Percentiles rank a stretch among this genome's conserved stretches.
These are phyloP conservation scores for Fusarium fujikuroi DNA, from an alignment of 2,329 filamentous ascomycete genomes.

Conservation along the genomic window DNA sequence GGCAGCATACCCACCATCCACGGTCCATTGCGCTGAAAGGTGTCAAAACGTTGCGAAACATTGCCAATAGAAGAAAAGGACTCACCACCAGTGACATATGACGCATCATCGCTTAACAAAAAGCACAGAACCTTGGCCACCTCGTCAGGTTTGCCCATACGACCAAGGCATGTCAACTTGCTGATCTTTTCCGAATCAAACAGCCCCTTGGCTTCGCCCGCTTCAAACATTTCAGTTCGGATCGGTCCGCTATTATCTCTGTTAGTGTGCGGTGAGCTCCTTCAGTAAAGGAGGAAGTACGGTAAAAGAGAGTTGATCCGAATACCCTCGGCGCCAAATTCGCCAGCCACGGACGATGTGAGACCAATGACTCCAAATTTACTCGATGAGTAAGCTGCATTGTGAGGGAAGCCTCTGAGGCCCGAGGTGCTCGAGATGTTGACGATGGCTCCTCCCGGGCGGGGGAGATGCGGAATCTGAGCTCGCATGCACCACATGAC, in stretches of 20 bases:
- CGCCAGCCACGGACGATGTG: not conserved
- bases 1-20: not conserved
- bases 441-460: not conserved
- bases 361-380: not conserved
- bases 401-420: not conserved
- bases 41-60: not conserved
- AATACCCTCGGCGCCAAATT: not conserved
- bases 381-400: not conserved
- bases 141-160: not conserved
- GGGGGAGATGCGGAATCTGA: not conserved
- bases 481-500: not conserved
- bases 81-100: not conserved
- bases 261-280: accelerated
- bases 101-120: not conserved
- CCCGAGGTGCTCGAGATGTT: not conserved
- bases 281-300: not conserved
- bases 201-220: not conserved
- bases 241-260: not conserved
- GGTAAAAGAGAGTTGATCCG: not conserved
- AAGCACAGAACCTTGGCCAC: not conserved
- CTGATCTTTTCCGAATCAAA: not conserved
- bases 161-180: not conserved
- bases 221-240: not conserved
- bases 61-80: accelerated
- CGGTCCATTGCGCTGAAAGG: not conserved